Percentiles rank a stretch among this genome's conserved stretches.
These are phyloP conservation scores for Pythium sp. DNA, from an alignment of 352 stramenopile species.

Conservation along the genomic window DNA sequence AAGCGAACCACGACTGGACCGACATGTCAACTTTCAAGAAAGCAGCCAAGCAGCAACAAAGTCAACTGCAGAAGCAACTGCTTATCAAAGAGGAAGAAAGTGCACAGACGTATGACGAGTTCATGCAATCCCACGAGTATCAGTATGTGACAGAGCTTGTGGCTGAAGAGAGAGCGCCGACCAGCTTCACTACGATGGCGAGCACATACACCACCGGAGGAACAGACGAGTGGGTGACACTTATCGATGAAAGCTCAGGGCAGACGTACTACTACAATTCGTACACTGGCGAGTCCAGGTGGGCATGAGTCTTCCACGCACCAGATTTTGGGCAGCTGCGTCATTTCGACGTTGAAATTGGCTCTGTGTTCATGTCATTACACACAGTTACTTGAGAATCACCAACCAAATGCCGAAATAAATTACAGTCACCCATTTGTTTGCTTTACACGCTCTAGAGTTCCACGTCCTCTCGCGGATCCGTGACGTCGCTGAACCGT, in stretches of 20 bases:
- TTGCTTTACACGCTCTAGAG: slow-evolving; percentile 1
- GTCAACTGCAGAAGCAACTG: slow-evolving; percentile 28
- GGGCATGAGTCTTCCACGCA: slow-evolving; percentile 37
- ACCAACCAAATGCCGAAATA: neutral
- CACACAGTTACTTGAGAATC: neutral
- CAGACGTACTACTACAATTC: slow-evolving; percentile 78
- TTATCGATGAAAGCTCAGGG: slow-evolving; percentile 60
- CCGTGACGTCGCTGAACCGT: slow-evolving; percentile 9
- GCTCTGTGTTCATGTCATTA: neutral
- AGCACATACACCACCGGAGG: slow-evolving; percentile 3
- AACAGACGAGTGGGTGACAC: slow-evolving; percentile 47
- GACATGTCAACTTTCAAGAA: slow-evolving; percentile 67
- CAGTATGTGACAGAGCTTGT: slow-evolving; percentile 65
- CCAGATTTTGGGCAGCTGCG: neutral
- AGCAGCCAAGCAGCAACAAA: slow-evolving; percentile 32
- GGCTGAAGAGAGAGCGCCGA: slow-evolving; percentile 16
- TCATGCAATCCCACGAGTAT: slow-evolving; percentile 69
- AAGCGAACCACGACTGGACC: slow-evolving; percentile 63
- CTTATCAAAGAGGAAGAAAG: slow-evolving; percentile 42
- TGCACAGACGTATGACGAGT: slow-evolving; percentile 76
- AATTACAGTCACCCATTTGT: neutral
- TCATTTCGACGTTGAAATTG: neutral
- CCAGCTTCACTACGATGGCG: slow-evolving; percentile 15
- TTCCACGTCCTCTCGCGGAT: slow-evolving; percentile 1
- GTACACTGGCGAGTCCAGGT: slow-evolving; percentile 62